Percentiles rank a stretch among this genome's conserved stretches.
Evolutionary conservation across 306 rosid species (phyloP).

Genomic region (Amphicarpaea edgeworthii): DNA sequence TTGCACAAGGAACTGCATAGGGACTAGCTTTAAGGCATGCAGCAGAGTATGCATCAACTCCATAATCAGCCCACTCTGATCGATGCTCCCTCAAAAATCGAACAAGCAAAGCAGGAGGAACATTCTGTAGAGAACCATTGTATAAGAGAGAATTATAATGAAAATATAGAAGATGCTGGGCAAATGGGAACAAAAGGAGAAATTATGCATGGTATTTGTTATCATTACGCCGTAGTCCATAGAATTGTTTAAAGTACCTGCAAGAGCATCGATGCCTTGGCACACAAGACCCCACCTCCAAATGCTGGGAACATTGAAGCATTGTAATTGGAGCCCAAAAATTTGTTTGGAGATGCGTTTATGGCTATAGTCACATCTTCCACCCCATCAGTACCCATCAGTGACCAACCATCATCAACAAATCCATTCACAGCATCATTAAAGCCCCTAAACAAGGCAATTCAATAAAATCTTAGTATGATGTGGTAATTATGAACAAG

Average conservation of each 20-base stretch:
- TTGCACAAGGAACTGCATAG: constrained; percentile 84
- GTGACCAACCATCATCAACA: constrained; percentile 92
- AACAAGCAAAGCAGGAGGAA: constrained; percentile 97
- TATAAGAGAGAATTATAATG: neutral
- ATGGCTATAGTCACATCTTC: constrained; percentile 91
- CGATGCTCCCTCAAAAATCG: constrained; percentile 98
- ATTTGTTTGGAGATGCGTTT: constrained; percentile 77
- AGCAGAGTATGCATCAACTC: constrained; percentile 95
- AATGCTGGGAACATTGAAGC: constrained; percentile 70
- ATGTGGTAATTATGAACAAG: neutral
- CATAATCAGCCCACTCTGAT: constrained; percentile 97
- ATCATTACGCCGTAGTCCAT: neutral
- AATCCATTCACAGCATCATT: constrained; percentile 98
- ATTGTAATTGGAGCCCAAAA: constrained; percentile 70
- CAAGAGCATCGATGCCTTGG: constrained; percentile 96
- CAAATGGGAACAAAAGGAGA: neutral
- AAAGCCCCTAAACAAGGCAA: constrained; percentile 70
- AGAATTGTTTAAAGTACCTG: constrained; percentile 61
- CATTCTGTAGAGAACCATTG: constrained; percentile 61
- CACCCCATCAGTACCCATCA: constrained; percentile 81
- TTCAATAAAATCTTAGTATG: neutral
- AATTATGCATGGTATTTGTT: neutral
- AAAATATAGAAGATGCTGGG: neutral
- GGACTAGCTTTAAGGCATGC: constrained; percentile 87
- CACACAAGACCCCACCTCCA: constrained; percentile 93